Evolutionary conservation across 2,329 filamentous ascomycete species (phyloP).

Genomic region (Lachnellula suecica): DNA sequence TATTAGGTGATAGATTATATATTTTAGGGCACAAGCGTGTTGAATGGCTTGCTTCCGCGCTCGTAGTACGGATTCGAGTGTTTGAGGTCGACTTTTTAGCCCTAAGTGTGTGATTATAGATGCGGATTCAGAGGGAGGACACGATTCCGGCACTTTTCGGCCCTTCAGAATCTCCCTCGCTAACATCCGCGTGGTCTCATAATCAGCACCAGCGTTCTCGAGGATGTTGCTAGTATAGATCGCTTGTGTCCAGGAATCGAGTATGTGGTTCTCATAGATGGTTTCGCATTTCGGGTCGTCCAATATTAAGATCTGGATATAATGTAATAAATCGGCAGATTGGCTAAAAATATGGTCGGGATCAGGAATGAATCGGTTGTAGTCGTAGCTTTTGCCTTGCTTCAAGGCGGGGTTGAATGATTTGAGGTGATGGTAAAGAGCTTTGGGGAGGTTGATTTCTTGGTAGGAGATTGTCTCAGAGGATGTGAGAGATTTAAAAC

Average conservation of each 20-base stretch:
- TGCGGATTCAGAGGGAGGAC: not conserved
- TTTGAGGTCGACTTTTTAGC: not conserved
- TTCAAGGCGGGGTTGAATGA: too few relatives aligned
- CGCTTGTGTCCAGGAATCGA: not conserved
- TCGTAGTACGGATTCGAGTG: not conserved
- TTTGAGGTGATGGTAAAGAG: too few relatives aligned
- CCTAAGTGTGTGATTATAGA: not conserved
- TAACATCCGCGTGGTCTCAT: not conserved
- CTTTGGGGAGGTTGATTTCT: too few relatives aligned
- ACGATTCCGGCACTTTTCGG: not conserved
- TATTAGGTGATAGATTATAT: slow-evolving; percentile 18
- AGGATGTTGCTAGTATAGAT: not conserved
- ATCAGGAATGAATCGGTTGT: not conserved
- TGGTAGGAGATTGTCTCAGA: too few relatives aligned
- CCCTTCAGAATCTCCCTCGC: not conserved
- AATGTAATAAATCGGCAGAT: not conserved
- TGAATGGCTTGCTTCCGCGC: slow-evolving; percentile 6
- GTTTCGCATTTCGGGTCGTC: not conserved
- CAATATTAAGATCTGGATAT: not conserved
- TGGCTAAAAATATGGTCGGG: not conserved
- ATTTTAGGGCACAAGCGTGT: slow-evolving; percentile 10
- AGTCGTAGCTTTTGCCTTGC: too few relatives aligned
- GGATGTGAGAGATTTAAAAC: too few relatives aligned
- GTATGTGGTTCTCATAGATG: not conserved
- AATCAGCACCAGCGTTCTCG: not conserved